Evolutionary conservation across 208 protist species (phyloP).

Genomic region (Lotmaria passim): DNA sequence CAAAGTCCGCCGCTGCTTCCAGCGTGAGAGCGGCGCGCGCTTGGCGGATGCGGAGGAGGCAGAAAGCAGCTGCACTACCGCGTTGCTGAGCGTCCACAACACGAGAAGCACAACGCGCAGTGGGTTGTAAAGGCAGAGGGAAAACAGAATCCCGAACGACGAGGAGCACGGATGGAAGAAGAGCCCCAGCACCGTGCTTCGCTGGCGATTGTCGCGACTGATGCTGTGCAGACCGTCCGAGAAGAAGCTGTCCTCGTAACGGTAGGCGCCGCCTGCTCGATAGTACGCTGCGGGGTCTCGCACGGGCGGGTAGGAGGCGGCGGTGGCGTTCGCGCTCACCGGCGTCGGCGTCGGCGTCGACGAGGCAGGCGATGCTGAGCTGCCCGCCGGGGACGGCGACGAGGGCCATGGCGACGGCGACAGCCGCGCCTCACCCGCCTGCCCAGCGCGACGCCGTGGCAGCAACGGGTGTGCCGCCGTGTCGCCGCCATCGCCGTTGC

Average conservation of each 20-base stretch:
- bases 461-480: conserved; percentile 31
- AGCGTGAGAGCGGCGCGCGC: conserved; percentile 18
- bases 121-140: conserved; percentile 16
- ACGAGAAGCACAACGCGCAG: conserved; percentile 26
- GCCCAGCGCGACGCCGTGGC: conserved; percentile 16
- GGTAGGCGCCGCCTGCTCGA: conserved; percentile 13
- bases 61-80: conserved; percentile 10
- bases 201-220: conserved; percentile 2
- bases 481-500: conserved; percentile 1
- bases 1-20: conserved; percentile 29
- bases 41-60: not conserved
- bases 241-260: conserved; percentile 24
- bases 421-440: not conserved
- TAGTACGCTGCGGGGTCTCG: conserved; percentile 6
- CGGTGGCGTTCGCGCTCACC: not conserved
- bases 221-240: conserved; percentile 23
- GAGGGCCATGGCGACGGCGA: conserved; percentile 16
- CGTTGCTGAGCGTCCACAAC: conserved; percentile 37
- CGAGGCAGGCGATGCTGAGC: conserved; percentile 2
- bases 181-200: conserved; percentile 25
- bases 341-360: not conserved
- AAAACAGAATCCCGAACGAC: conserved; percentile 7
- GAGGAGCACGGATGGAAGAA: conserved; percentile 39
- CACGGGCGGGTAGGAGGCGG: not conserved
- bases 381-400: conserved; percentile 4